Percentiles rank a stretch among this genome's conserved stretches.
phyloP scores from a whole-genome alignment of 768 basidiomycete species.

The Kwoniella heveanensis region DNA sequence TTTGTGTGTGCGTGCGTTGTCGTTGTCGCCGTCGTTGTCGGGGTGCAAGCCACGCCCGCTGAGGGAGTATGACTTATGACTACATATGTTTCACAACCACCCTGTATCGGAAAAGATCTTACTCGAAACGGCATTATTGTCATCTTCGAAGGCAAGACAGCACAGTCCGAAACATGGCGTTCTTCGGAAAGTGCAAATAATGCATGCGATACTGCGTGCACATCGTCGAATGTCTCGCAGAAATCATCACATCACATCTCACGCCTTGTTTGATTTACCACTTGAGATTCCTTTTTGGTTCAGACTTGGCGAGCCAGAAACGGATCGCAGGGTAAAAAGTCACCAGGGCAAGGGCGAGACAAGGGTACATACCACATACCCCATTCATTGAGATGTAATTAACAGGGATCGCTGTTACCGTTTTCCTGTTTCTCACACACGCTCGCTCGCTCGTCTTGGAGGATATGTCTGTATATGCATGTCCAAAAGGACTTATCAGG shows the following conservation, averaged over 20 bases:
- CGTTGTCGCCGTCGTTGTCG: neutral
- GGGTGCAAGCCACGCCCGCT: neutral
- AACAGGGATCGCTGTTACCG: neutral
- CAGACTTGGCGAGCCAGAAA: too few species aligned
- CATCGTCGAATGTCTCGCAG: constrained; percentile 1
- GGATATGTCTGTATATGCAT: neutral
- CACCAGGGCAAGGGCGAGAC: constrained; percentile 2
- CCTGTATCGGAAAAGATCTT: too few species aligned
- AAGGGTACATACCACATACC: neutral
- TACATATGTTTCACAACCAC: too few species aligned
- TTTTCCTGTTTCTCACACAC: too few species aligned
- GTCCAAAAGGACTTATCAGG: neutral
- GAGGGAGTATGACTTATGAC: neutral
- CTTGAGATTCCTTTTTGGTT: too few species aligned
- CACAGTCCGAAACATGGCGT: neutral
- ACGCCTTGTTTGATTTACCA: too few species aligned
- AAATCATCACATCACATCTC: neutral
- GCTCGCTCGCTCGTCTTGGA: too few species aligned
- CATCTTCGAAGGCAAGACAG: neutral
- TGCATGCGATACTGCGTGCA: too few species aligned
- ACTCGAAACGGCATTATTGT: neutral
- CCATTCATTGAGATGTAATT: neutral
- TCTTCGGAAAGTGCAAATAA: too few species aligned
- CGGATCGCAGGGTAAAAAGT: neutral
- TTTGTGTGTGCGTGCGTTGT: neutral